Evolutionary conservation across 1,284 basidiomycete species (phyloP).

Genomic region (Boletus hoseneyae): DNA sequence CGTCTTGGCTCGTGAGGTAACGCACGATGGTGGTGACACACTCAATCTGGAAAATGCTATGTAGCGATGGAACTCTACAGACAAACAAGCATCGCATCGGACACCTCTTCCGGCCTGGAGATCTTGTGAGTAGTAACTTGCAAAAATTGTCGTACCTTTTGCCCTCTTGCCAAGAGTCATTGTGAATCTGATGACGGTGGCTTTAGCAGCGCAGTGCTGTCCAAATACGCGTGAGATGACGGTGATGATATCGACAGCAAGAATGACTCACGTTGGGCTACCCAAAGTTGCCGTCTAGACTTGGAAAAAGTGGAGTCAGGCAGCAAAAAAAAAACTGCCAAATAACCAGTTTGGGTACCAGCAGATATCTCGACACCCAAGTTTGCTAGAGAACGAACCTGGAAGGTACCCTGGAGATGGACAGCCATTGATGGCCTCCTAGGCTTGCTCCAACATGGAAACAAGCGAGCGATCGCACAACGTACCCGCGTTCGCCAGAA

Average conservation of each 20-base stretch:
- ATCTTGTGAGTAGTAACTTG: conserved; percentile 60
- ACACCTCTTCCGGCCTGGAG: conserved; percentile 68
- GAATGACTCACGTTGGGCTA: conserved; percentile 68
- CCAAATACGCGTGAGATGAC: conserved; percentile 1
- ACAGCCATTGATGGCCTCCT: conserved; percentile 89
- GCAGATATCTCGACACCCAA: neutral
- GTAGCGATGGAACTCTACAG: neutral
- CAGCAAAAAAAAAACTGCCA: too few relatives aligned
- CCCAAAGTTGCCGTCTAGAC: conserved; percentile 91
- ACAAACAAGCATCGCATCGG: too few relatives aligned
- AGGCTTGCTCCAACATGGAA: conserved; percentile 88
- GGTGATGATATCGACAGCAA: neutral
- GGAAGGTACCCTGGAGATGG: conserved; percentile 81
- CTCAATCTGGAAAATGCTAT: conserved; percentile 60
- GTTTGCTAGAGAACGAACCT: conserved; percentile 32
- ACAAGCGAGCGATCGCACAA: conserved; percentile 90
- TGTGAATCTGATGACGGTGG: conserved; percentile 89
- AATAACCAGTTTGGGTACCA: too few relatives aligned
- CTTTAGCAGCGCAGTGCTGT: conserved; percentile 93
- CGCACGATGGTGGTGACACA: conserved; percentile 91
- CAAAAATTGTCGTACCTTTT: conserved; percentile 87
- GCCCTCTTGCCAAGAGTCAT: conserved; percentile 90
- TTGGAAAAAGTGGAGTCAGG: neutral
- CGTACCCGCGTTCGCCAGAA: conserved; percentile 95
- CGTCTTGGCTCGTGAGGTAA: conserved; percentile 84